Percentiles rank a stretch among this genome's conserved stretches.
Conservation (phyloP, 129 eudicot species). For the Tagetes erecta region DNA sequence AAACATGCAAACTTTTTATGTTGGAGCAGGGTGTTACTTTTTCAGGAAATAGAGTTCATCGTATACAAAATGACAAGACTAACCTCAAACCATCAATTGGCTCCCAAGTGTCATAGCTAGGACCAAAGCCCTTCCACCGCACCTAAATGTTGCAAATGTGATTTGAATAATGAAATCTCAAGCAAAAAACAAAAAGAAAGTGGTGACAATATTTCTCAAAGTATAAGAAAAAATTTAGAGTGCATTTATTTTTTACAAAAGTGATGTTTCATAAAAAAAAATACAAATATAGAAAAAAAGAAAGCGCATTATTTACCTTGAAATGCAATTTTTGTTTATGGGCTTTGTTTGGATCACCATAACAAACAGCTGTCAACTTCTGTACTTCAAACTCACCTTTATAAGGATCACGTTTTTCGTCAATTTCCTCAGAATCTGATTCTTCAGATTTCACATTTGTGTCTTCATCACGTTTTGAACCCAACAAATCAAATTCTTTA, state of each 20-base stretch:
- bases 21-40: not conserved
- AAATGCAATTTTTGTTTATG: constrained; percentile 35
- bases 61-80: not conserved
- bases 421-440: constrained; percentile 30
- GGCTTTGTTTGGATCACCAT: constrained; percentile 47
- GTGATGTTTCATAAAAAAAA: not conserved
- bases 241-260: not conserved
- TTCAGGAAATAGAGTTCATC: not conserved
- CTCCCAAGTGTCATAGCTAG: constrained; percentile 79
- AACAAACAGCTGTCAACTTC: constrained; percentile 41
- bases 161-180: not conserved
- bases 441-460: constrained; percentile 28
- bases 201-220: not conserved
- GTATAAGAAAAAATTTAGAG: not conserved
- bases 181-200: not conserved
- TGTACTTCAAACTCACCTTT: constrained; percentile 49
- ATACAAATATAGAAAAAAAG: not conserved
- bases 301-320: constrained; percentile 31
- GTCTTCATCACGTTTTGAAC: constrained; percentile 29
- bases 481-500: constrained; percentile 31
- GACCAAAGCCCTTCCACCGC: constrained; percentile 81
- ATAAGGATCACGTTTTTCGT: constrained; percentile 20
- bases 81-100: constrained; percentile 66
- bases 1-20: not conserved
- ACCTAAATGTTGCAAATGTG: constrained; percentile 41